Conservation (phyloP, 2,329 filamentous ascomycete genomes). For the Coleophoma crateriformis region DNA sequence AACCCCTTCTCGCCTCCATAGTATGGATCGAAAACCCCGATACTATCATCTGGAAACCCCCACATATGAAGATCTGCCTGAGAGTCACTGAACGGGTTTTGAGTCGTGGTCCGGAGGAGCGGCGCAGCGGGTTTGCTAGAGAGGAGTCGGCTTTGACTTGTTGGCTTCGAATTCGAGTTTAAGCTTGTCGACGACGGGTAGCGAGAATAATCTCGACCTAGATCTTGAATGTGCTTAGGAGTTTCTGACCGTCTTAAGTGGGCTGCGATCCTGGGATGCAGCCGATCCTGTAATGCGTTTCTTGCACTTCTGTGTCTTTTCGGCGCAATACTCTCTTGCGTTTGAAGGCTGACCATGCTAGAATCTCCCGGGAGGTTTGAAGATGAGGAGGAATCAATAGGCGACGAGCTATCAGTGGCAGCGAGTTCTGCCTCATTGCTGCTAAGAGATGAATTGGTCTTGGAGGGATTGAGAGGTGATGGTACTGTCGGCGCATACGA, state of each 20-base stretch:
- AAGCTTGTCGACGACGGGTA: slow-evolving; percentile 17
- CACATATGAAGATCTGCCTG: slow-evolving; percentile 26
- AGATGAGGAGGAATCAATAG: slow-evolving; percentile 12
- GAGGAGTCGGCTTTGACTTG: background rate
- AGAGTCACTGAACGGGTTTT: slow-evolving; percentile 16
- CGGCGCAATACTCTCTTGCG: slow-evolving; percentile 2
- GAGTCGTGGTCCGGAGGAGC: slow-evolving; percentile 11
- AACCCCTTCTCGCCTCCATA: slow-evolving; percentile 30
- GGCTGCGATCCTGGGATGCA: slow-evolving; percentile 12
- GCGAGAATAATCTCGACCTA: slow-evolving; percentile 25
- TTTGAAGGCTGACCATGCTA: slow-evolving; percentile 1
- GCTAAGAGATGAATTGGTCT: slow-evolving; percentile 8
- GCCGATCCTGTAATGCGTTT: slow-evolving; percentile 12
- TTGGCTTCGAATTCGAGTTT: background rate
- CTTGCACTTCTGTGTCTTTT: slow-evolving; percentile 3
- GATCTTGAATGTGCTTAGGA: slow-evolving; percentile 16
- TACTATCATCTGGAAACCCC: slow-evolving; percentile 40
- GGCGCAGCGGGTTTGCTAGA: background rate
- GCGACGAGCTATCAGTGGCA: slow-evolving; percentile 3
- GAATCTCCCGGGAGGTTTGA: slow-evolving; percentile 6
- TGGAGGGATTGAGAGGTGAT: slow-evolving; percentile 24
- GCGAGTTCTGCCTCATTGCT: slow-evolving; percentile 8
- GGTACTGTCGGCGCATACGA: slow-evolving; percentile 23
- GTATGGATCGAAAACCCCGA: slow-evolving; percentile 36
- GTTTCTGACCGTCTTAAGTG: slow-evolving; percentile 3